Evolutionary conservation across 805 yeast species (phyloP).

Genomic region (Cyberlindnera xylosilytica): DNA sequence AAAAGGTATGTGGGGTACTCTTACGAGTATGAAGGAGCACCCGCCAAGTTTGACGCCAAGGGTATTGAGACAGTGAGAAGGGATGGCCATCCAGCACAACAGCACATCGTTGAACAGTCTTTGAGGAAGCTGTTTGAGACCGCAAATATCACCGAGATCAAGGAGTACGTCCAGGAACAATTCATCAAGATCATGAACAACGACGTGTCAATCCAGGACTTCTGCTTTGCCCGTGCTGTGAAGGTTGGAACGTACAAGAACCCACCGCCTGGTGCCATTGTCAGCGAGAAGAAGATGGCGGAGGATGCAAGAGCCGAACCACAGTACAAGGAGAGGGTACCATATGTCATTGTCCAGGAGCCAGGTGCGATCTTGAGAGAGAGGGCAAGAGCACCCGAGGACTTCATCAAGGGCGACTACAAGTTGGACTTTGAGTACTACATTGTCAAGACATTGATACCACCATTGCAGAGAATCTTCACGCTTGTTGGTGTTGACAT

Average conservation of each 20-base stretch:
- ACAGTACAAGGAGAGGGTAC: slow-evolving; percentile 84
- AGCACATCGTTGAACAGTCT: slow-evolving; percentile 70
- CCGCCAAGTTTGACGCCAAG: slow-evolving; percentile 85
- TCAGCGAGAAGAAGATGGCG: slow-evolving; percentile 61
- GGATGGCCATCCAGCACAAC: slow-evolving; percentile 94
- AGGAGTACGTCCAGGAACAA: slow-evolving; percentile 58
- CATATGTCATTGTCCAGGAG: slow-evolving; percentile 74
- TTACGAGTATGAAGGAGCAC: slow-evolving; percentile 49
- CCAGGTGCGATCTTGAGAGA: slow-evolving; percentile 62
- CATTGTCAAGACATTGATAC: slow-evolving; percentile 76
- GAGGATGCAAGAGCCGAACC: slow-evolving; percentile 75
- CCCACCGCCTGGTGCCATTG: slow-evolving; percentile 89
- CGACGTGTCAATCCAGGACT: slow-evolving; percentile 69
- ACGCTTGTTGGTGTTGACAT: slow-evolving; percentile 81
- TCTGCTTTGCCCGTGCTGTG: slow-evolving; percentile 90
- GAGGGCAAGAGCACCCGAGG: slow-evolving; percentile 76
- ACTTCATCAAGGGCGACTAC: slow-evolving; percentile 45
- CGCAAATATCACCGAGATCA: slow-evolving; percentile 65
- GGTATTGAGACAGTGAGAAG: slow-evolving; percentile 94
- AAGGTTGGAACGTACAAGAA: slow-evolving; percentile 78
- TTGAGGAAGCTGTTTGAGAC: slow-evolving; percentile 70
- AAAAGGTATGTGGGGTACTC: slow-evolving; percentile 89
- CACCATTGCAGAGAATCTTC: slow-evolving; percentile 85
- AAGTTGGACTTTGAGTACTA: slow-evolving; percentile 81
- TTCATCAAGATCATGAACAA: slow-evolving; percentile 65